Evolutionary conservation across 2,329 filamentous ascomycete genomes (phyloP).

Genomic region (Xylariaceae sp.): DNA sequence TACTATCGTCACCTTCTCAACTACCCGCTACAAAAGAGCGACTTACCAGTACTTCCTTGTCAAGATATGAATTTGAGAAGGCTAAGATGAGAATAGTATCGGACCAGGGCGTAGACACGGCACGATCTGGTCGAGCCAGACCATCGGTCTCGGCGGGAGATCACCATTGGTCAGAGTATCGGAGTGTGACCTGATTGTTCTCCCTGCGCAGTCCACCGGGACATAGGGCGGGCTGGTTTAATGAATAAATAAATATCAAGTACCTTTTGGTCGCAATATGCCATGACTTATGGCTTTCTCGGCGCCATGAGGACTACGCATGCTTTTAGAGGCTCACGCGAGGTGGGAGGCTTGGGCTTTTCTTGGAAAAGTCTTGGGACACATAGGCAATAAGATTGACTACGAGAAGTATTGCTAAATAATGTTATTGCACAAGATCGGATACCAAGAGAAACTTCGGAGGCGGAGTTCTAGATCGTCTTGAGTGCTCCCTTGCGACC

Average conservation of each 20-base stretch:
- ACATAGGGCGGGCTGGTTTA: not conserved
- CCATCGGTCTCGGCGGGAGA: constrained; percentile 5
- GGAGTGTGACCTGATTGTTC: not conserved
- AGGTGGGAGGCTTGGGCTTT: constrained; percentile 15
- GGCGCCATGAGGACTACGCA: not conserved
- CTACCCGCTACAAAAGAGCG: constrained; percentile 11
- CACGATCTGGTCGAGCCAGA: too few species aligned
- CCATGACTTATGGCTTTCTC: not conserved
- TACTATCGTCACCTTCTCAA: not conserved
- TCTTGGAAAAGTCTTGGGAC: constrained; percentile 10
- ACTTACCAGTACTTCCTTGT: constrained; percentile 17
- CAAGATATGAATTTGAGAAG: constrained; percentile 9
- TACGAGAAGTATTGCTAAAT: not conserved
- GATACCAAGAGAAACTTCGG: not conserved
- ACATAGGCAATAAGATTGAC: not conserved
- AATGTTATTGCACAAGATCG: not conserved
- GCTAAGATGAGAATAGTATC: constrained; percentile 2
- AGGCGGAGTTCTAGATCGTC: constrained; percentile 3
- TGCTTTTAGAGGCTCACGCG: not conserved
- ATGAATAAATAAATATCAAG: not conserved
- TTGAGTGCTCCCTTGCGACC: not conserved
- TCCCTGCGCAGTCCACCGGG: not conserved
- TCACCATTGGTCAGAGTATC: not conserved
- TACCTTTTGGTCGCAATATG: not conserved
- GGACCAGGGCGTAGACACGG: not conserved